phyloP scores from a whole-genome alignment of 2,329 filamentous ascomycete species.

The Blastomyces silverae region DNA sequence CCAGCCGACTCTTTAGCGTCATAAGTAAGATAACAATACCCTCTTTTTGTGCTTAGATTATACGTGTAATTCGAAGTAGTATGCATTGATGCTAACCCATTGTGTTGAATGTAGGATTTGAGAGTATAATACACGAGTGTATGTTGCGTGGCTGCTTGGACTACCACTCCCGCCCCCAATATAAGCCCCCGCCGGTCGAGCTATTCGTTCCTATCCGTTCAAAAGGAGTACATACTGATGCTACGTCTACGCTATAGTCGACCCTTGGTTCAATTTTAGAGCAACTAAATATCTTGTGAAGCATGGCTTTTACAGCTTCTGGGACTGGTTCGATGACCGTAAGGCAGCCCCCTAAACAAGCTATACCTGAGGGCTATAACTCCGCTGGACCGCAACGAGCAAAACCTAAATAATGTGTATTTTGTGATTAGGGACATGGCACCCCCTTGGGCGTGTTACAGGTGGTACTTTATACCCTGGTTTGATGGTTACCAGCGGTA shows the following conservation, averaged over 20 bases:
- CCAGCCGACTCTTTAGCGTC: constrained; percentile 94
- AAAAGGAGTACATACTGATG: constrained; percentile 15
- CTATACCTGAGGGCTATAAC: constrained; percentile 1
- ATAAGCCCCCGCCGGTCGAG: background rate
- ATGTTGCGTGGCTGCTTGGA: constrained; percentile 40
- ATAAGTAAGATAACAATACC: constrained; percentile 62
- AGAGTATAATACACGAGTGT: constrained; percentile 99
- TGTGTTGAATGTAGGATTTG: constrained; percentile 60
- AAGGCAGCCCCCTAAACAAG: constrained; percentile 30
- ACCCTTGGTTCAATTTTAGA: constrained; percentile 99
- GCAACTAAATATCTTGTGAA: constrained; percentile 96
- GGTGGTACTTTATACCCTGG: constrained; percentile 98
- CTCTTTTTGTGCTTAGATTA: constrained; percentile 9
- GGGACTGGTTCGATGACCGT: constrained; percentile 99
- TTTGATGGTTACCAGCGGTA: constrained; percentile 97
- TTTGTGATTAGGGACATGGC: constrained; percentile 69
- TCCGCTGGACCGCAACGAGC: background rate
- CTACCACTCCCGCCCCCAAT: background rate
- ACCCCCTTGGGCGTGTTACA: constrained; percentile 94
- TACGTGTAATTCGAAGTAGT: constrained; percentile 13
- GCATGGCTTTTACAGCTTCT: constrained; percentile 97
- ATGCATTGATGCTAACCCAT: constrained; percentile 29
- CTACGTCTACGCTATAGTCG: constrained; percentile 55
- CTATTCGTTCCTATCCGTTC: constrained; percentile 11
- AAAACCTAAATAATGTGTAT: constrained; percentile 15